phyloP scores from a whole-genome alignment of 2,329 filamentous ascomycete genomes.

The Emericellopsis cladophorae region DNA sequence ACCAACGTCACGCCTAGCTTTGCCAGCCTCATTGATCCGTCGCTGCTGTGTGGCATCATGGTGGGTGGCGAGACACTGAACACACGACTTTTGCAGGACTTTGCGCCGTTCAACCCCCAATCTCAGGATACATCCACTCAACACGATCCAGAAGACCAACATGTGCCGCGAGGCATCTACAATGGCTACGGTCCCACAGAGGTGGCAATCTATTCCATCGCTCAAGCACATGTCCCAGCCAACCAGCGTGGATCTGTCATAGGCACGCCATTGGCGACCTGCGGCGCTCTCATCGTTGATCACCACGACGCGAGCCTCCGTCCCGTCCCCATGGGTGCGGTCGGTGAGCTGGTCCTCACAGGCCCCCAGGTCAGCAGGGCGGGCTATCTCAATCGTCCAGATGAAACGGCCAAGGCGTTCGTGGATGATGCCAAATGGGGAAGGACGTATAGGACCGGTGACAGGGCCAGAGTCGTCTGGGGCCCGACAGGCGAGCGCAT shows the following conservation, averaged over 20 bases:
- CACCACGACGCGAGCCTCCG: constrained; percentile 54
- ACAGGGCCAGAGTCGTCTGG: constrained; percentile 51
- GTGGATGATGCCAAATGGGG: constrained; percentile 40
- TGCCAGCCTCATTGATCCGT: constrained; percentile 5
- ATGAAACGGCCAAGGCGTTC: constrained; percentile 70
- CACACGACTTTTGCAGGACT: too few relatives aligned
- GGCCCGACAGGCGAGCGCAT: constrained; percentile 65
- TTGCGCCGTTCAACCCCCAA: too few relatives aligned
- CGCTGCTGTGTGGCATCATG: background rate
- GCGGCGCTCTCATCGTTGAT: constrained; percentile 57
- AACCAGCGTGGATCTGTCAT: constrained; percentile 82
- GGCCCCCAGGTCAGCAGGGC: constrained; percentile 71
- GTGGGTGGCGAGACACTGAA: background rate
- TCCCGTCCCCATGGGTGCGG: constrained; percentile 63
- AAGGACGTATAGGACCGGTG: constrained; percentile 71
- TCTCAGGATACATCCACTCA: too few relatives aligned
- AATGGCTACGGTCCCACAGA: constrained; percentile 91
- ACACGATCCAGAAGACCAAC: too few relatives aligned
- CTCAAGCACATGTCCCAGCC: constrained; percentile 64
- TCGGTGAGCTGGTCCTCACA: constrained; percentile 82
- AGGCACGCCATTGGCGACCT: constrained; percentile 74
- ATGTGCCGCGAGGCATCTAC: constrained; percentile 42
- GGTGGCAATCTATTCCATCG: constrained; percentile 84
- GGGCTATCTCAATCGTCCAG: constrained; percentile 72
- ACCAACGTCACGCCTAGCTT: constrained; percentile 6